Evolutionary conservation across 176 grass and related monocot species (phyloP).

Genomic region (Microstegium vimineum): DNA sequence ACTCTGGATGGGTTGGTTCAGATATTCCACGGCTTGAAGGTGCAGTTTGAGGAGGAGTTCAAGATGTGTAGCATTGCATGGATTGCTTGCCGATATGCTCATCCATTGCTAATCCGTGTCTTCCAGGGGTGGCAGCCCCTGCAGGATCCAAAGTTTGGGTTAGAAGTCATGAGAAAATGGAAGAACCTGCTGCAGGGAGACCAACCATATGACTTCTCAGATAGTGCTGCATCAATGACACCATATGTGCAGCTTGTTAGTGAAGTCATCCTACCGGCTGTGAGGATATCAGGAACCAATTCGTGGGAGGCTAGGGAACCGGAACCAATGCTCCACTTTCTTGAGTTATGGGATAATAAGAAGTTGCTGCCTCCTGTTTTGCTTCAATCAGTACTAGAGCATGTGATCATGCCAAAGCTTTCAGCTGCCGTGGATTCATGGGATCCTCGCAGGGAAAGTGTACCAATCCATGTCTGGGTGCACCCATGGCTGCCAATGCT

Average conservation of each 20-base stretch:
- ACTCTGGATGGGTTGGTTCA: slow-evolving; percentile 53
- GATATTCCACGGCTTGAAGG: slow-evolving; percentile 60
- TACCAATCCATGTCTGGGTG: slow-evolving; percentile 70
- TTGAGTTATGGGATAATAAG: slow-evolving; percentile 58
- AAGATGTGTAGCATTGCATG: slow-evolving; percentile 71
- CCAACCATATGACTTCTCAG: slow-evolving; percentile 68
- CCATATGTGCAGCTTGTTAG: slow-evolving; percentile 79
- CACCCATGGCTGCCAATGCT: slow-evolving; percentile 81
- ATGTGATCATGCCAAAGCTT: slow-evolving; percentile 85
- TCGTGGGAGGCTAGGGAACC: slow-evolving; percentile 83
- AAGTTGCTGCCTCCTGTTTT: slow-evolving; percentile 55
- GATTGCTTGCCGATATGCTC: slow-evolving; percentile 64
- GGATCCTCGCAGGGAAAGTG: slow-evolving; percentile 73
- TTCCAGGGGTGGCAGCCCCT: slow-evolving; percentile 89
- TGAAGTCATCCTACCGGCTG: slow-evolving; percentile 72
- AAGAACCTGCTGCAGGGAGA: slow-evolving; percentile 74
- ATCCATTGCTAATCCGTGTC: slow-evolving; percentile 51
- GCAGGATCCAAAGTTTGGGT: slow-evolving; percentile 63
- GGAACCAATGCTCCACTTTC: slow-evolving; percentile 80
- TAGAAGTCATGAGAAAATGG: slow-evolving; percentile 59
- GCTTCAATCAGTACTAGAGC: slow-evolving; percentile 71
- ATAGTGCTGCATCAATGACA: slow-evolving; percentile 35
- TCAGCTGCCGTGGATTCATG: slow-evolving; percentile 68
- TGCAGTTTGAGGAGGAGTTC: slow-evolving; percentile 55
- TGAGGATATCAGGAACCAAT: slow-evolving; percentile 74